These are phyloP conservation scores for Fusarium solani-melongenae DNA, from an alignment of 2,329 filamentous ascomycete species.

Conservation along the genomic window DNA sequence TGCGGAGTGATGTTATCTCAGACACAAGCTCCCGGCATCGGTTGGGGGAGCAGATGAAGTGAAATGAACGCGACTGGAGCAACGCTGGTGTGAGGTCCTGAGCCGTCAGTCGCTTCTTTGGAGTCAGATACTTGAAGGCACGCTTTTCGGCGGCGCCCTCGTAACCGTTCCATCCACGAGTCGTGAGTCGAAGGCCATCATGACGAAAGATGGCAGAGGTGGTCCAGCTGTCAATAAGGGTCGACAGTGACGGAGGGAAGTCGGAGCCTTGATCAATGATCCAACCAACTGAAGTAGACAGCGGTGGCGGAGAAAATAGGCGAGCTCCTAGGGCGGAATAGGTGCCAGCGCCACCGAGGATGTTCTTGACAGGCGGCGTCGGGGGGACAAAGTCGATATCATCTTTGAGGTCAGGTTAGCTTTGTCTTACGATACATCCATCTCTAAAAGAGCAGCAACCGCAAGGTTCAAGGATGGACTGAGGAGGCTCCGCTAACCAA, in stretches of 20 bases:
- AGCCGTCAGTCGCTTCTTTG: constrained; percentile 84
- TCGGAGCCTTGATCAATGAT: constrained; percentile 90
- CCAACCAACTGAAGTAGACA: constrained; percentile 82
- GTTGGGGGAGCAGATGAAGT: constrained; percentile 84
- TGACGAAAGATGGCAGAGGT: constrained; percentile 78
- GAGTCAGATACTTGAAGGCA: constrained; percentile 88
- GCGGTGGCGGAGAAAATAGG: constrained; percentile 78
- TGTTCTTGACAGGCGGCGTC: constrained; percentile 74
- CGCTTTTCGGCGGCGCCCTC: constrained; percentile 73
- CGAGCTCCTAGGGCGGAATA: constrained; percentile 91
- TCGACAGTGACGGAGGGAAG: constrained; percentile 76
- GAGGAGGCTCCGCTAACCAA: constrained; percentile 61
- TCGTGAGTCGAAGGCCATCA: constrained; percentile 77
- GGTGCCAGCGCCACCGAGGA: constrained; percentile 89
- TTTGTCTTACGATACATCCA: neutral
- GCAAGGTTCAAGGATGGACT: neutral
- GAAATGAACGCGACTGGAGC: constrained; percentile 80
- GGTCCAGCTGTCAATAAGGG: constrained; percentile 77
- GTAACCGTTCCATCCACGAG: constrained; percentile 93
- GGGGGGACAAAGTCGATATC: constrained; percentile 88
- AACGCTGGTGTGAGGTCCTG: constrained; percentile 74
- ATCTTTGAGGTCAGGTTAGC: constrained; percentile 64
- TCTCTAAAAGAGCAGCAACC: neutral
- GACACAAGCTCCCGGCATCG: constrained; percentile 81
- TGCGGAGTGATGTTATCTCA: constrained; percentile 72